A percentile compares a stretch with the other conserved stretches of the same genome.
phyloP scores from a whole-genome alignment of 352 stramenopile genomes.

The Elongisporangium prolatum region DNA sequence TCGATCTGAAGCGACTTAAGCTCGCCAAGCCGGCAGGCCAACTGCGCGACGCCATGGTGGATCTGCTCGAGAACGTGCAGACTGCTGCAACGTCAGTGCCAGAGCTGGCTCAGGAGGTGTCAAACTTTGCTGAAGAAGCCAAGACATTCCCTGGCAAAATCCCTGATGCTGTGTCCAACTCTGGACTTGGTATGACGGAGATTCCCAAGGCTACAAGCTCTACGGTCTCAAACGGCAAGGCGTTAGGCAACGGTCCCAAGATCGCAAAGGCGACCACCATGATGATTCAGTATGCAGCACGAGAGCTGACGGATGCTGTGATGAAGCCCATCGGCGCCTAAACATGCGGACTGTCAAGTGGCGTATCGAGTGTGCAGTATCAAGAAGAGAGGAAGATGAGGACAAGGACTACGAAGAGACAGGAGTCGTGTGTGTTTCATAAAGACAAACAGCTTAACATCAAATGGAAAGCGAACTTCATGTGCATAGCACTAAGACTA shows the following conservation, averaged over 20 bases:
- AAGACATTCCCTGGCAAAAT: slow-evolving; percentile 39
- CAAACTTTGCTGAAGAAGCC: slow-evolving; percentile 30
- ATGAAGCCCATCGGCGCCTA: not conserved
- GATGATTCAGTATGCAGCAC: slow-evolving; percentile 53
- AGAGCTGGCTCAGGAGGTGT: slow-evolving; percentile 33
- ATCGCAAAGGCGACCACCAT: slow-evolving; percentile 33
- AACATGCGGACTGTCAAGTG: not conserved
- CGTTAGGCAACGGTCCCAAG: slow-evolving; percentile 39
- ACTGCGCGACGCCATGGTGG: slow-evolving; percentile 42
- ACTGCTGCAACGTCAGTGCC: slow-evolving; percentile 40
- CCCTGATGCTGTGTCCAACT: slow-evolving; percentile 31
- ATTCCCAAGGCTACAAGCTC: slow-evolving; percentile 31
- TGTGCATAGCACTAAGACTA: too few species aligned
- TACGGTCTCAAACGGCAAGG: slow-evolving; percentile 38
- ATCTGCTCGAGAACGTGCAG: slow-evolving; percentile 48
- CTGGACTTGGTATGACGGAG: slow-evolving; percentile 34
- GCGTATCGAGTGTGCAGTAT: not conserved
- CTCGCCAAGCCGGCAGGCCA: slow-evolving; percentile 29
- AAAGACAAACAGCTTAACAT: not conserved
- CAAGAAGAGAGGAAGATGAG: not conserved
- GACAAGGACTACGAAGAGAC: not conserved
- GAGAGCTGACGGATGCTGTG: slow-evolving; percentile 16
- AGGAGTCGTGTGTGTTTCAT: not conserved
- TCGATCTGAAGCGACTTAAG: slow-evolving; percentile 45
- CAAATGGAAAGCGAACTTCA: not conserved